Evolutionary conservation across 768 basidiomycete species (phyloP).

Genomic region (Exidia glandulosa): DNA sequence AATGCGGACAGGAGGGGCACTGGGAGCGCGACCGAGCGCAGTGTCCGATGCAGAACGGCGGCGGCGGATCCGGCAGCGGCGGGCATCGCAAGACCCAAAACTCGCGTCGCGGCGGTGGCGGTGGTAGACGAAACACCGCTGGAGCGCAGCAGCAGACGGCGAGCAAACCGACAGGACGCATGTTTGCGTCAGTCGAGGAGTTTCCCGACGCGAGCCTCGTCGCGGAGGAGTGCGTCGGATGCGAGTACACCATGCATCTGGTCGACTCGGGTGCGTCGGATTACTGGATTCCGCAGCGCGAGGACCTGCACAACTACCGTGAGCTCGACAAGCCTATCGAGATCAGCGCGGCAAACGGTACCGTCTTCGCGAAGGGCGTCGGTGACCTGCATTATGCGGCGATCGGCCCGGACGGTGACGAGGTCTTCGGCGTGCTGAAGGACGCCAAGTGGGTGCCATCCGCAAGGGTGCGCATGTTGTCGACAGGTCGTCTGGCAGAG

Average conservation of each 20-base stretch:
- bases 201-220: not conserved
- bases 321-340: not conserved
- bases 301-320: not conserved
- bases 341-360: not conserved
- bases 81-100: not conserved
- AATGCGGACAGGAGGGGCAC: not conserved
- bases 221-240: not conserved
- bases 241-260: not conserved
- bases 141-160: not conserved
- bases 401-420: not conserved
- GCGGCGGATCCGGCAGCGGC: not conserved
- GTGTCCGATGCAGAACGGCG: not conserved
- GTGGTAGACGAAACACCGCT: not conserved
- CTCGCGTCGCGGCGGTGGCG: not conserved
- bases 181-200: not conserved
- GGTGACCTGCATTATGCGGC: not conserved
- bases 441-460: not conserved
- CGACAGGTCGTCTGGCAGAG: not conserved
- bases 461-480: not conserved
- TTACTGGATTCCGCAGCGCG: not conserved
- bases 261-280: not conserved
- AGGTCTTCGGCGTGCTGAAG: not conserved
- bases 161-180: not conserved
- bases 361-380: not conserved
- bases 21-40: not conserved